Base-by-base conservation (phyloP, 2,329 filamentous ascomycete species). In the Rhytidhysteron rufulum region DNA sequence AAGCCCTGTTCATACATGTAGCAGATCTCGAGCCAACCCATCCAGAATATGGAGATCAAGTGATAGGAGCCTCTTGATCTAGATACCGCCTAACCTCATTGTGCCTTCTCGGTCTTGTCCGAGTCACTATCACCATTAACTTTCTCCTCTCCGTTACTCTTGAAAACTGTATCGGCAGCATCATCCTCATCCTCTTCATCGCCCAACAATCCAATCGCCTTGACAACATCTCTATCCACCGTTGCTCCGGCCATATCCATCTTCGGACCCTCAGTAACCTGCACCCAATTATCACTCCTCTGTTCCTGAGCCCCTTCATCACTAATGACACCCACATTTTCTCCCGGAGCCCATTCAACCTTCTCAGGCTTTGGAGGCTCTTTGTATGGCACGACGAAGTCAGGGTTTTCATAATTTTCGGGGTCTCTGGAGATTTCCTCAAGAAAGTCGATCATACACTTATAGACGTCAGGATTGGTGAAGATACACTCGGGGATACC, bases 401-500 rank as follows among this genome's bases (percentile, higher is more conserved):
- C 22, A 5, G 57, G 60, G 37, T 67, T 67, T 38, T 49, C 38
- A 40, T 55, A 67, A 21, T 49, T 40, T 66, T 58, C 48, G 1
- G 65, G 62, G 35, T 72, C 55, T n/a, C 65, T 55, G 4, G 77
- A 73, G 10, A 84, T 73, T 27, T 77, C 67, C 35, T 79, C 66
- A 25, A 89, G 69, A 74, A 82, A 89, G 29, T 67, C 61, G 2
- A 88, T 61, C 19, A 86, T 75, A 2, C 68, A 60, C 10, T 58
- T 51, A 47, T 79, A 75, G 0, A 77, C 74, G 9, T 58, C 60
- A 10, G 83, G 69, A 16, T 54, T 21, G 1, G 57, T 56, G 38
- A 90, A 73, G 45, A 87, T 75, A 27, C 71, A 69, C 60, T 94
- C 86, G 6, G 68, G 67, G 53, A 80, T 71, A 24, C 71, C 57